Evolutionary conservation across 2,329 filamentous ascomycete genomes (phyloP).

Genomic region (Fusarium annulatum): DNA sequence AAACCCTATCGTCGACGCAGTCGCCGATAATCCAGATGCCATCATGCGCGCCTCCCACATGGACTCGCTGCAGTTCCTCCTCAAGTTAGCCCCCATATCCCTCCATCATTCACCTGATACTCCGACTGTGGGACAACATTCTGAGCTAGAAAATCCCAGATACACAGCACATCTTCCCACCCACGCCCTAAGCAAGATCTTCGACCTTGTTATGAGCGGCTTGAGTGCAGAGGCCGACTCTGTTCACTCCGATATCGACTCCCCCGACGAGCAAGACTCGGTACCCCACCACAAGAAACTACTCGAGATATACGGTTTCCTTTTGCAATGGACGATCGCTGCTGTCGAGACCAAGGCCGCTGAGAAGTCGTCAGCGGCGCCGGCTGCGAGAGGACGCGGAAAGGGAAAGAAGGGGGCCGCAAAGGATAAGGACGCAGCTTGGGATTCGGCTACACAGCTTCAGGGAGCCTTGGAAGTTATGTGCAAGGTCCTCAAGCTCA

Average conservation of each 20-base stretch:
- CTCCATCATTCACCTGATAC: slow-evolving; percentile 36
- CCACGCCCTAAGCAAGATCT: slow-evolving; percentile 88
- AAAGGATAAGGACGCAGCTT: slow-evolving; percentile 85
- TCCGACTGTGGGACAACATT: slow-evolving; percentile 43
- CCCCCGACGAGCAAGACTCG: slow-evolving; percentile 85
- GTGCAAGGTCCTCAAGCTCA: slow-evolving; percentile 94
- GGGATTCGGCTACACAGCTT: slow-evolving; percentile 91
- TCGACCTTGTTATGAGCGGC: slow-evolving; percentile 89
- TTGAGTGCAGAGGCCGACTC: slow-evolving; percentile 87
- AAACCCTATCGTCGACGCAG: slow-evolving; percentile 91
- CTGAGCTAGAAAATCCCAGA: slow-evolving; percentile 71
- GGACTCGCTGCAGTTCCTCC: slow-evolving; percentile 92
- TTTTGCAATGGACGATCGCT: slow-evolving; percentile 94
- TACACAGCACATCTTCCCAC: slow-evolving; percentile 82
- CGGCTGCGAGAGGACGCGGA: slow-evolving; percentile 77
- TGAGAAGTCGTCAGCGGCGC: slow-evolving; percentile 80
- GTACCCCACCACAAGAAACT: slow-evolving; percentile 89
- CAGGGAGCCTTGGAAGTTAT: slow-evolving; percentile 91
- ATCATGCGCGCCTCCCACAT: slow-evolving; percentile 82
- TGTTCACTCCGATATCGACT: slow-evolving; percentile 86
- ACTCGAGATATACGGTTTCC: slow-evolving; percentile 92
- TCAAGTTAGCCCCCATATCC: slow-evolving; percentile 86
- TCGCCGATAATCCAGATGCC: slow-evolving; percentile 91
- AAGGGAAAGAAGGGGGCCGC: slow-evolving; percentile 81
- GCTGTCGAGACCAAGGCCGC: slow-evolving; percentile 94